Base-by-base conservation (phyloP, 1,284 basidiomycete species). In the Cutaneotrichosporon mucoides region DNA sequence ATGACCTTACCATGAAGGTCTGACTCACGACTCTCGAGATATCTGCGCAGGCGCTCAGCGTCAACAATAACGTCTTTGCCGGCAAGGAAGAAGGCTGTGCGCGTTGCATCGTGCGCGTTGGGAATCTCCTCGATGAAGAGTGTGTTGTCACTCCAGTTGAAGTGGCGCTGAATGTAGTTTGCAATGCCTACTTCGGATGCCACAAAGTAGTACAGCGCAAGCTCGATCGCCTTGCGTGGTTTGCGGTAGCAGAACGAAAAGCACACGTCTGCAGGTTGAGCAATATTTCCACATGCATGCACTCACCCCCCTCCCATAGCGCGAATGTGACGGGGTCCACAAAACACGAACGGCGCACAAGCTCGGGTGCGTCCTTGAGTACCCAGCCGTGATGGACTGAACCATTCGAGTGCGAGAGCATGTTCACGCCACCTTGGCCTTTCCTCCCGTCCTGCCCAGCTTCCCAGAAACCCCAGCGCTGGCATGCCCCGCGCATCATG, bases 51-150 rank as follows among this genome's bases (percentile, higher is more conserved):
- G 24, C 89, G 85, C 86, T 89, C 77, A 5, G 89, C 84, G 69
- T 89, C 84, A 49, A 94, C 78, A 66, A 96, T 90, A 34, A 82
- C 82, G 66, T 95, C 92, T 64, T 85, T 83, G 1, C 88, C 89
- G 24, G 90, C 89, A 12, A 95, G 79, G 66, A 93, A 82, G 73
- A 90, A 88, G 56, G 87, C 73, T 4, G 79, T 76, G 57, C 69
- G 70, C 9, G 60, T 57, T 67, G 12, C 84, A 81, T 76, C 84
- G 82, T 56, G 78, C 11, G 86, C 86, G 68, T 88, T 82, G 0
- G 90, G 90, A 45, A 94, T 92, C 67, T 94, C 89, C 74, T 92
- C 89, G 62, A 86, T 88, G 84, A 88, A 94, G 10, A 95, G 81
- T 5, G 89, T 87, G 72, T 95, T 95, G n/a, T 88, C 85, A 36